phyloP scores from a whole-genome alignment of 441 rosid species.

The Brassica hybrid region DNA sequence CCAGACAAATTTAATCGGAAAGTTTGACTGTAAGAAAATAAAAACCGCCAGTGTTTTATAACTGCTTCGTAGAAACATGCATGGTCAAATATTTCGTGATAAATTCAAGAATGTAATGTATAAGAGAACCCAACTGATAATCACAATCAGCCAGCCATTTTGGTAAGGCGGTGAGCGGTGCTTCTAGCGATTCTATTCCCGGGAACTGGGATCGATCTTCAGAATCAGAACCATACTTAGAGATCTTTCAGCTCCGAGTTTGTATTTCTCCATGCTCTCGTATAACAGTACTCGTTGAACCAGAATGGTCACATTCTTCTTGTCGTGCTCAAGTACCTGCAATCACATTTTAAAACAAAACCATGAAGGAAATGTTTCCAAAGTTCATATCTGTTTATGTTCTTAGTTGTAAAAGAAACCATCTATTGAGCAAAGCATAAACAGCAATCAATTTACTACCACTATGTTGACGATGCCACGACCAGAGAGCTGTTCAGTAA shows the following conservation, averaged over 20 bases:
- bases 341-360: no score
- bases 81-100: conserved; percentile 13
- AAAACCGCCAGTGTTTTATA: background rate
- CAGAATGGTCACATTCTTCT: no score
- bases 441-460: no score
- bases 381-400: no score
- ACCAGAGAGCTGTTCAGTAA: no score
- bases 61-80: background rate
- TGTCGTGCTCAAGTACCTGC: no score
- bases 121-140: conserved; percentile 14
- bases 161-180: conserved; percentile 78
- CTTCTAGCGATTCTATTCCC: conserved; percentile 84
- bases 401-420: no score
- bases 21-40: background rate
- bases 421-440: no score
- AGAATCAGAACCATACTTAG: conserved; percentile 83
- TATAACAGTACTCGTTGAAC: no score
- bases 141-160: conserved; percentile 65
- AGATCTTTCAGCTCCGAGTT: conserved; percentile 94
- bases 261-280: conserved; percentile 90
- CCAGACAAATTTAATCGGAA: background rate
- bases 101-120: background rate
- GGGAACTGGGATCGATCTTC: conserved; percentile 64
- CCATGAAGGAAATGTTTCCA: no score
- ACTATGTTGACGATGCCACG: no score